Evolutionary conservation across 805 yeast species (phyloP).

Genomic region (Spathaspora sp.): DNA sequence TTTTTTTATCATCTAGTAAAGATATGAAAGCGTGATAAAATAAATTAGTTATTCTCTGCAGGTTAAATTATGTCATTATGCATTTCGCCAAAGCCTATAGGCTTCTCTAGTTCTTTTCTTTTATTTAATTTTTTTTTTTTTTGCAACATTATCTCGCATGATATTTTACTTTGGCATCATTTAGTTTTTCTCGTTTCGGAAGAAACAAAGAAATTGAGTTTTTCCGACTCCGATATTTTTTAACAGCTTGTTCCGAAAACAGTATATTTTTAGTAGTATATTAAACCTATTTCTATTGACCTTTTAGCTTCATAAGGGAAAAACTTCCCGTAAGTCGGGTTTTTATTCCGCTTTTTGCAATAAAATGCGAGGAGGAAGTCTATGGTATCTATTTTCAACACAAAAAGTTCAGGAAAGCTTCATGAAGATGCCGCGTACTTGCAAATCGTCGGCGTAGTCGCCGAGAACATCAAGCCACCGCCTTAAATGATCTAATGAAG

Average conservation of each 20-base stretch:
- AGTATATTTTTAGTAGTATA: neutral
- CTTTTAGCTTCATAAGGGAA: neutral
- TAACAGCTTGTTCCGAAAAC: neutral
- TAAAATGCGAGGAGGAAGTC: too few relatives aligned
- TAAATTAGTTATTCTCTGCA: neutral
- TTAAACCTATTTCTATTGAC: too few relatives aligned
- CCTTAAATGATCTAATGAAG: neutral
- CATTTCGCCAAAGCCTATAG: neutral
- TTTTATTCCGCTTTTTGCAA: neutral
- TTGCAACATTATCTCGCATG: neutral
- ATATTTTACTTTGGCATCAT: neutral
- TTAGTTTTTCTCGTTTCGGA: neutral
- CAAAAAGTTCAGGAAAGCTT: neutral
- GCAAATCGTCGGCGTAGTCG: too few relatives aligned
- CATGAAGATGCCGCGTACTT: neutral
- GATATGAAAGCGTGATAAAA: neutral
- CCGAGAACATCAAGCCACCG: neutral
- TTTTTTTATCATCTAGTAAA: too few relatives aligned
- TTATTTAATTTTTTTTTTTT: neutral
- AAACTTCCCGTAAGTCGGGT: neutral
- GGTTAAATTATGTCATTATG: neutral
- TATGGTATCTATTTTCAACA: too few relatives aligned
- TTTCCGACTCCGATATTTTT: neutral
- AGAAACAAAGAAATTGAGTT: neutral
- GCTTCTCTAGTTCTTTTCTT: neutral